Percentiles rank a stretch among this genome's conserved stretches.
These are phyloP conservation scores for Gentiana macrophylla DNA, from an alignment of 257 asterid species.

Conservation along the genomic window DNA sequence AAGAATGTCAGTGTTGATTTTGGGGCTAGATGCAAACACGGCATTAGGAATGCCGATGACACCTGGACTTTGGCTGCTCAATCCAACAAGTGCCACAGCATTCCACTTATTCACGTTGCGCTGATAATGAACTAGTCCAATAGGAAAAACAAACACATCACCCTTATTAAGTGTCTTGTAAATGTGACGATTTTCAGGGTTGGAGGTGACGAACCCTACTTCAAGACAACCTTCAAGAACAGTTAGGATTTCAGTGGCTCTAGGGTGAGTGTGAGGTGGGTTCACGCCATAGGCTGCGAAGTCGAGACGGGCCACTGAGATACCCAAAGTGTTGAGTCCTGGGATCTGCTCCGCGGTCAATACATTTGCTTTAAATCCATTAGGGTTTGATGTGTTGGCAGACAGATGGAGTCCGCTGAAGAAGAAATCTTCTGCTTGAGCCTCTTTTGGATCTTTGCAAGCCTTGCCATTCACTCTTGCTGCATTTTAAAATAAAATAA, in stretches of 20 bases:
- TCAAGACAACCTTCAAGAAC: conserved; percentile 7
- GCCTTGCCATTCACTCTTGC: conserved; percentile 14
- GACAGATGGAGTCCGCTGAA: conserved; percentile 25
- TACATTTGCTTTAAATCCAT: conserved; percentile 8
- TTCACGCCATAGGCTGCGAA: conserved; percentile 1
- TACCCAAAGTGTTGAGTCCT: conserved; percentile 12
- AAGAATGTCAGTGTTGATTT: conserved; percentile 1
- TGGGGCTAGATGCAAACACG: conserved; percentile 8
- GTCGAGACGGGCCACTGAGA: conserved; percentile 5
- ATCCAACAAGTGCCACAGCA: conserved; percentile 11
- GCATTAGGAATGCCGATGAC: not conserved
- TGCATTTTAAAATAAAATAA: conserved; percentile 1
- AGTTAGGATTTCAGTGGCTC: conserved; percentile 7
- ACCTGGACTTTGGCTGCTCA: conserved; percentile 13
- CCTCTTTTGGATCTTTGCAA: conserved; percentile 16
- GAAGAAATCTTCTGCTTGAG: conserved; percentile 13
- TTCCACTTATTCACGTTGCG: conserved; percentile 3
- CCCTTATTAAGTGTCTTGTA: conserved; percentile 6
- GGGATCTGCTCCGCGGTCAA: conserved; percentile 1
- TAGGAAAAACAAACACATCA: conserved; percentile 9
- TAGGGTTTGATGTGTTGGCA: conserved; percentile 23
- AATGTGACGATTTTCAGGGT: conserved; percentile 8
- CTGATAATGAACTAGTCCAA: conserved; percentile 12
- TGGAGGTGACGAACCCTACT: conserved; percentile 12
- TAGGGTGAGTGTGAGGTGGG: conserved; percentile 14